phyloP scores from a whole-genome alignment of 1,284 basidiomycete genomes.

The Xerocomus nothofagi region DNA sequence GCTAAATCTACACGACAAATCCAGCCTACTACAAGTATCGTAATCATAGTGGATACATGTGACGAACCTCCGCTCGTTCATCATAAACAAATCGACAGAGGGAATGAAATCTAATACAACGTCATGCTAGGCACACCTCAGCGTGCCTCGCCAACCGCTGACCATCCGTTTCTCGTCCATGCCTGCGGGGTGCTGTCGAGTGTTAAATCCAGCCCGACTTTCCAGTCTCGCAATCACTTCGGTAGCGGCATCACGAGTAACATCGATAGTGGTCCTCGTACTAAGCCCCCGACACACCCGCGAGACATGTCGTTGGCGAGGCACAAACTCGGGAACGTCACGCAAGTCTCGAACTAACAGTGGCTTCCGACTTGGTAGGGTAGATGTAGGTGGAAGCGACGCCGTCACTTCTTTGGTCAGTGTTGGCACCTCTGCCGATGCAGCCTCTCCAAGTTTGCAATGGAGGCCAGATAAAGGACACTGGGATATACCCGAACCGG shows the following conservation, averaged over 20 bases:
- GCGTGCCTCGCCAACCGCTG: constrained; percentile 3
- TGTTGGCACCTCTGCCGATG: neutral
- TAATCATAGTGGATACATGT: neutral
- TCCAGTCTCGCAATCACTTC: constrained; percentile 29
- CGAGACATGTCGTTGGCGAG: constrained; percentile 17
- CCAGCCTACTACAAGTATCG: no score
- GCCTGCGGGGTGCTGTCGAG: constrained; percentile 3
- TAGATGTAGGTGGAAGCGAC: neutral
- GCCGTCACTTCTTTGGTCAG: neutral
- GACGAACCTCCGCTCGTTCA: neutral
- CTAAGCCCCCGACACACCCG: neutral
- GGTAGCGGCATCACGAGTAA: constrained; percentile 19
- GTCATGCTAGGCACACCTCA: constrained; percentile 7
- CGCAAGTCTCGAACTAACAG: constrained; percentile 12
- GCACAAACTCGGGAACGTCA: constrained; percentile 32
- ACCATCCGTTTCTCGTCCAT: constrained; percentile 1
- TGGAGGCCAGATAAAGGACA: constrained; percentile 42
- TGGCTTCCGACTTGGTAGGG: constrained; percentile 2
- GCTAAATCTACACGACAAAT: constrained; percentile 17
- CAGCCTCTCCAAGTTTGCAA: constrained; percentile 14
- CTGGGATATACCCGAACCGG: constrained; percentile 36
- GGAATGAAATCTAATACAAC: neutral
- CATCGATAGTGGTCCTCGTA: neutral
- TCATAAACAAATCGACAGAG: constrained; percentile 25
- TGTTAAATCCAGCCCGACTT: constrained; percentile 11